phyloP scores from a whole-genome alignment of 192 early-diverging fungal genomes.

The Lobulomyces angularis region DNA sequence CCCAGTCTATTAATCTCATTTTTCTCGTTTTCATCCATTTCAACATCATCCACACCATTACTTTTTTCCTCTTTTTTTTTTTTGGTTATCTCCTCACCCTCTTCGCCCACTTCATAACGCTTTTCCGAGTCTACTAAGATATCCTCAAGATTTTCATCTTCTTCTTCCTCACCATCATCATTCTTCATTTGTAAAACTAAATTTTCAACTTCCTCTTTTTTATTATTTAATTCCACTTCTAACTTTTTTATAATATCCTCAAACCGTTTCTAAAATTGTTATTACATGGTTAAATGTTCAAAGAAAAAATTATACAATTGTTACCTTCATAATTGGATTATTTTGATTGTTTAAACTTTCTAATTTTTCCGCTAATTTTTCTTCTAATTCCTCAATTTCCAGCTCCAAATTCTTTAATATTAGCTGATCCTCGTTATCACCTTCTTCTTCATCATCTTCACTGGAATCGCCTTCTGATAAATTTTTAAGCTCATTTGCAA shows the following conservation, averaged over 20 bases:
- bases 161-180: slow-evolving; percentile 2
- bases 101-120: too few relatives aligned
- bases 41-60: background rate
- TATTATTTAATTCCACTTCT: slow-evolving; percentile 42
- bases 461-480: slow-evolving; percentile 4
- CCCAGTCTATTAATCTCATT: slow-evolving; percentile 5
- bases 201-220: slow-evolving; percentile 38
- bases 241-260: slow-evolving; percentile 47
- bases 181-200: background rate
- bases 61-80: background rate
- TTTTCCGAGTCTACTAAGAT: too few relatives aligned
- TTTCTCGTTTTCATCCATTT: slow-evolving; percentile 4
- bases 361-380: too few relatives aligned
- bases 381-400: slow-evolving; percentile 43
- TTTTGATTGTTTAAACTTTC: slow-evolving; percentile 40
- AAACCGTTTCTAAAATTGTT: slow-evolving; percentile 47
- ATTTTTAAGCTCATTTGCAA: background rate
- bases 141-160: too few relatives aligned
- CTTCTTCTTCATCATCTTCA: slow-evolving; percentile 13
- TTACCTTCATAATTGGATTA: slow-evolving; percentile 64
- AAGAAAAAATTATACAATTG: background rate
- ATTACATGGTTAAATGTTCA: background rate
- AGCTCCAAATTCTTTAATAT: slow-evolving; percentile 35
- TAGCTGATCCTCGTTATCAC: slow-evolving; percentile 8
- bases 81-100: background rate